These are phyloP conservation scores for Kodamaea ohmeri DNA, from an alignment of 1,139 yeast species.

Conservation along the genomic window DNA sequence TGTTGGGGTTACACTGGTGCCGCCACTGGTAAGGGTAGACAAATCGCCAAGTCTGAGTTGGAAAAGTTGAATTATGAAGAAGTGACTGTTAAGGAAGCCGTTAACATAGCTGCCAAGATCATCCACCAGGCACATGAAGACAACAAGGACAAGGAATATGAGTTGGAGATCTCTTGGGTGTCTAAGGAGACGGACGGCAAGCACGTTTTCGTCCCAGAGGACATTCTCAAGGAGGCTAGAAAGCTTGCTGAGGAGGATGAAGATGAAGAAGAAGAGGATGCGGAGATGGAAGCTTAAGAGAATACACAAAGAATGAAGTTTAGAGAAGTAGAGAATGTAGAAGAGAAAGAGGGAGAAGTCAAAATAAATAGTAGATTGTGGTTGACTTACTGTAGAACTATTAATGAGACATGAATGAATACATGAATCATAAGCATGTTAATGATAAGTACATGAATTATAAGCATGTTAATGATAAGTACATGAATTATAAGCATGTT, in stretches of 20 bases:
- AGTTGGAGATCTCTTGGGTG: slow-evolving; percentile 87
- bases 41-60: slow-evolving; percentile 90
- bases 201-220: slow-evolving; percentile 78
- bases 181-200: slow-evolving; percentile 75
- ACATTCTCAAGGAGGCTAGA: slow-evolving; percentile 75
- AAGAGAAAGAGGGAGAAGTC: not conserved
- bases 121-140: slow-evolving; percentile 95
- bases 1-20: slow-evolving; percentile 98
- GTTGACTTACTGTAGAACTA: not conserved
- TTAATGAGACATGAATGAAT: too few relatives aligned
- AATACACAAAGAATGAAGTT: not conserved
- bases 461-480: too few relatives aligned
- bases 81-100: slow-evolving; percentile 74
- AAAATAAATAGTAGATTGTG: not conserved
- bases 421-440: too few relatives aligned
- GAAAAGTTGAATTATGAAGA: slow-evolving; percentile 80
- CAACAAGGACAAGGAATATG: slow-evolving; percentile 95
- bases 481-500: too few relatives aligned
- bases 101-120: slow-evolving; percentile 90
- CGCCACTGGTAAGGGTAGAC: slow-evolving; percentile 98
- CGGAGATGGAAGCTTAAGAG: slow-evolving; percentile 1
- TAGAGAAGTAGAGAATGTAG: not conserved
- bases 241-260: slow-evolving; percentile 78
- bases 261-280: slow-evolving; percentile 46
- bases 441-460: too few relatives aligned